Base-by-base conservation (phyloP, 371 early-diverging fungal genomes). In the Rhizopus arrhizus region DNA sequence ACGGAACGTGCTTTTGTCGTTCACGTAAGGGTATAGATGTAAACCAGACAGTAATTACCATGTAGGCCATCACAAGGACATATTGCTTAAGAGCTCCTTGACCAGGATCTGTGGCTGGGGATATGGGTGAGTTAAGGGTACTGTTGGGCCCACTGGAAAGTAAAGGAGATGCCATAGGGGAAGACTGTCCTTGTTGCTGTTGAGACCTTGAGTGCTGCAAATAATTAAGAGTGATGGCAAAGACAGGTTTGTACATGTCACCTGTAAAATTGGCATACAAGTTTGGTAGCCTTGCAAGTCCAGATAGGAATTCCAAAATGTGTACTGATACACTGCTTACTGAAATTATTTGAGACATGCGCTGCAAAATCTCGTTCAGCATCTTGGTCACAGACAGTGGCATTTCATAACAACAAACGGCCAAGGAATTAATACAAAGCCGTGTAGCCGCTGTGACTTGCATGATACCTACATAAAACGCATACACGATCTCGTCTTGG, bases 201-300 rank as follows among this genome's bases (percentile, higher is more conserved):
- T 76, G 76, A 35, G 83, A 80, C 57, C 85, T 88, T 5, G 85
- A 83, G 59, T 85, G 78, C 51, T 91, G 90, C 33, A 97, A 90
- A 69, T 95, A 95, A 61, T 93, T 91, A 33, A 95, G 71, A 0
- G 95, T 93, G 59, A 97, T 94, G 4, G 91, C 93, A 81, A 97
- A 95, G n/a, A 98, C 87, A 31, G 88, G 81, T 60, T 88, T 90
- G 62, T 90, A 93, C 70, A 95, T 95, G 32, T 75, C 79, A 16
- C 90, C 90, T 0, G 87, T 89, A 47, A 95, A 90, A 72, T 95
- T 94, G 32, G 86, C 84, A 64, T 90, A 91, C 1, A 98, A 64
- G 32, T 80, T 73, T 4, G 93, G 94, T n/a, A 92, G 69, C 12
- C 92, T 82, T 7, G 94, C 93, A 7, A 98, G 74, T 0, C 88